These are phyloP conservation scores for Cryptococcus depauperatus DNA, from an alignment of 1,284 basidiomycete genomes.

Conservation along the genomic window DNA sequence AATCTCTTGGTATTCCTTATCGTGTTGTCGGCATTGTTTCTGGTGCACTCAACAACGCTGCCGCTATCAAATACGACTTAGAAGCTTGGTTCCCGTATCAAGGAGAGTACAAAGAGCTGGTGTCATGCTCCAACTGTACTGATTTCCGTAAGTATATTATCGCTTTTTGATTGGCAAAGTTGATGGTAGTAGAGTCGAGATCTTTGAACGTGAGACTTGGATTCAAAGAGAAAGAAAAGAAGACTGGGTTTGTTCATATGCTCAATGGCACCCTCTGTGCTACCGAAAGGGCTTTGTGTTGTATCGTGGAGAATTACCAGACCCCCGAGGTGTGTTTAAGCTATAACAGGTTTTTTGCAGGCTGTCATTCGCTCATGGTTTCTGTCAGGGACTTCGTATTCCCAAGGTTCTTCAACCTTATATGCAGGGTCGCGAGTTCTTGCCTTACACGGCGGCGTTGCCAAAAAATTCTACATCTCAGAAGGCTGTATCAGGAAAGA, in stretches of 20 bases:
- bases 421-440: constrained; percentile 90
- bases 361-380: constrained; percentile 2
- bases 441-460: constrained; percentile 58
- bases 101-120: constrained; percentile 87
- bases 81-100: constrained; percentile 99
- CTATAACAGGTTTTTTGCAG: background rate
- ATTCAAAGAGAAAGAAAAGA: constrained; percentile 71
- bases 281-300: constrained; percentile 91
- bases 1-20: constrained; percentile 85
- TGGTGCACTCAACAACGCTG: constrained; percentile 91
- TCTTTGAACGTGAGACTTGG: constrained; percentile 84
- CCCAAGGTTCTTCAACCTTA: constrained; percentile 85
- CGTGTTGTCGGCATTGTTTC: constrained; percentile 93
- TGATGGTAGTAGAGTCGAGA: constrained; percentile 60
- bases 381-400: constrained; percentile 67
- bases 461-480: constrained; percentile 35
- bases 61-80: constrained; percentile 92
- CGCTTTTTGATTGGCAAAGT: background rate
- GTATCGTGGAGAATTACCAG: constrained; percentile 98
- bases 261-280: constrained; percentile 95
- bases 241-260: constrained; percentile 94
- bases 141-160: constrained; percentile 73
- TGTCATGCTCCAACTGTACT: constrained; percentile 87
- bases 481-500: constrained; percentile 33
- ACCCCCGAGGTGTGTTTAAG: constrained; percentile 66